Evolutionary conservation across 805 yeast species (phyloP), one percentile per base, ranked within the genome.

Genomic region (Starmerella geochares): DNA sequence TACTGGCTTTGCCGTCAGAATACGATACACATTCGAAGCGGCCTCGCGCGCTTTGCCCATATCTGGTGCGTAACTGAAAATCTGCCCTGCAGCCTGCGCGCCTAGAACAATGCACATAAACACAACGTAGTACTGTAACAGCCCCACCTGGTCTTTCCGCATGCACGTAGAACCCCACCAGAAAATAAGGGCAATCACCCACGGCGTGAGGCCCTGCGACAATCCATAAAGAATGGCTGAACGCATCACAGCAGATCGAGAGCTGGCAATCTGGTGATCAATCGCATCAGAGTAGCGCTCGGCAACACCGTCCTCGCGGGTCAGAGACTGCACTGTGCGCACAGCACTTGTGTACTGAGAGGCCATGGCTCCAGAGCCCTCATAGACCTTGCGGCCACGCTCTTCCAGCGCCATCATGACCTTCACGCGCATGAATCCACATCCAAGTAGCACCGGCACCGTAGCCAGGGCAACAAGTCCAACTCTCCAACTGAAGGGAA

Each of bases 91-190:
- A 6, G 69, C 59, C 52, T 70, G 72, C 3, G 73, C 67, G 40
- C 73, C 73, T 20, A 68, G 61, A n/a, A 67, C 62, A 32, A 69
- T 60, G 21, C 67, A 60, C 47, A 63, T 60, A 54, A 66, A 69
- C 17, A 70, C 69, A 23, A 68, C 69, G 47, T 61, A 70, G 58
- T 68, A 70, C 41, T 64, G 63, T 49, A 62, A 57, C 10, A 67
- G 50, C 5, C 60, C 54, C 24, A 62, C 61, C 39, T 59, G 60
- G 19, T 57, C 58, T 33, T 60, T 62, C 33, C 64, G 58, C 57
- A 70, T 42, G 36, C 65, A 58, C 4, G 66, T 65, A 9, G 70
- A 56, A 3, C 74, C 73, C 56, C 68, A 70, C 74, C 73, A 70
- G 62, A 70, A 70, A 11, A 67, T 67, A 4, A 70, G 61, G 2